Evolutionary conservation across 345 rosid species (phyloP).

Genomic region (Erysimum cheiranthoides): DNA sequence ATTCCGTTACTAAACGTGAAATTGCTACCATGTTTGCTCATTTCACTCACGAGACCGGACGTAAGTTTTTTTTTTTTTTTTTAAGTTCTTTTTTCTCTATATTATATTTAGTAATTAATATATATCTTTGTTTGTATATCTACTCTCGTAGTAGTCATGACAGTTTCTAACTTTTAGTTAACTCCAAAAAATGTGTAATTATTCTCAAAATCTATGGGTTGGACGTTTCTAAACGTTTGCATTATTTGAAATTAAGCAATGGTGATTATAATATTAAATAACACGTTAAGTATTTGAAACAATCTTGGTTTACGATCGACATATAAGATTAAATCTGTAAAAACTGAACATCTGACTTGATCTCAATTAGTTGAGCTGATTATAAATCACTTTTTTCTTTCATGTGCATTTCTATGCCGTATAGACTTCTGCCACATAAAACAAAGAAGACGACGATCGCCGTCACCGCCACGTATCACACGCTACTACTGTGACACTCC

Average conservation of each 20-base stretch:
- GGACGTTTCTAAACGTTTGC: too few relatives aligned
- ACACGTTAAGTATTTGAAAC: too few relatives aligned
- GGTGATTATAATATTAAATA: not conserved
- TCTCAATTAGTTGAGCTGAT: not conserved
- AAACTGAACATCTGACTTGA: not conserved
- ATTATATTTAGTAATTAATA: too few relatives aligned
- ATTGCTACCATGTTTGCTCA: constrained; percentile 53
- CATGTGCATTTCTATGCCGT: not conserved
- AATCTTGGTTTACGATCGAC: too few relatives aligned
- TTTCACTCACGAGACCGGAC: constrained; percentile 33
- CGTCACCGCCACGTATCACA: too few relatives aligned
- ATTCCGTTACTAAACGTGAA: constrained; percentile 41
- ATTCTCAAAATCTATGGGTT: not conserved
- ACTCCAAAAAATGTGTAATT: too few relatives aligned
- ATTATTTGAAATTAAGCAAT: not conserved
- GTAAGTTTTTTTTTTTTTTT: constrained; percentile 35
- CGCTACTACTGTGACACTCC: too few relatives aligned
- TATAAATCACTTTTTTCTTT: not conserved
- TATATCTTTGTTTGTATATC: constrained; percentile 1
- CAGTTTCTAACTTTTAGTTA: too few relatives aligned
- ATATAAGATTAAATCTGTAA: not conserved
- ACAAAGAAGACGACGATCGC: too few relatives aligned
- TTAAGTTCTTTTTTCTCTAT: too few relatives aligned
- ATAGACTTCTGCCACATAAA: not conserved
- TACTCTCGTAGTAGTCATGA: not conserved